Base-by-base conservation (phyloP, 202 grass and related monocot species). In the Cymbopogon flexuosus region DNA sequence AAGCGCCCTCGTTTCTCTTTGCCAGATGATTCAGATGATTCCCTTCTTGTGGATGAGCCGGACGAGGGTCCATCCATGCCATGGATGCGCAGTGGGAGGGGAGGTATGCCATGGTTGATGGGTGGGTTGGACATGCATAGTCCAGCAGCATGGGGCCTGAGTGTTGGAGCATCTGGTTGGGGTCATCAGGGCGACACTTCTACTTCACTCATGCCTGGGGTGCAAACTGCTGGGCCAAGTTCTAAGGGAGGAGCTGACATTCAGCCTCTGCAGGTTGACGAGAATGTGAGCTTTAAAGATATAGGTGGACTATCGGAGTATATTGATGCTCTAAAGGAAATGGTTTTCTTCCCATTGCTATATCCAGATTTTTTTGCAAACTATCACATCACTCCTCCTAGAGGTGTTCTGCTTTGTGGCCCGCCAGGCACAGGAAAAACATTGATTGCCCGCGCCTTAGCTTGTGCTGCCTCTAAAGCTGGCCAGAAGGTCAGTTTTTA, bases 301-400 rank as follows among this genome's bases (percentile, higher is more conserved):
- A 99, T 99, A 76, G 96, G 96, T 45, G 96, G 96, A 45, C 71
- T 99, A 65, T 91, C 96, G 0, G 90, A 96, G 58, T 99, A 99
- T 77, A 96, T 99, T 81, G 93, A 99, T 90, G 85, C 90, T 70
- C 77, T 99, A 61, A 99, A 99, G 83, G 96, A 99, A 91, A 99
- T 99, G 96, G 92, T 99, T 57, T 99, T 99, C 87, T 99, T 99
- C 57, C 96, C 96, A 40, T 79, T 99, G 79, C 72, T 99, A 13
- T 99, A 99, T 89, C 96, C 96, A 70, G 96, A 99, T 84, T 99
- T 99, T 83, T 99, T 99, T 81, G 90, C 96, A 75, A 99, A 96
- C 43, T 99, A 99, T 78, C 96, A 99, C 84, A 99, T 99, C 61
- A 90, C 92, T 74, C 96, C 96, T 83, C 96, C 96, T 64, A 91